phyloP scores from a whole-genome alignment of 148 eudicot genomes.

The Vaccinium vitisidaea region DNA sequence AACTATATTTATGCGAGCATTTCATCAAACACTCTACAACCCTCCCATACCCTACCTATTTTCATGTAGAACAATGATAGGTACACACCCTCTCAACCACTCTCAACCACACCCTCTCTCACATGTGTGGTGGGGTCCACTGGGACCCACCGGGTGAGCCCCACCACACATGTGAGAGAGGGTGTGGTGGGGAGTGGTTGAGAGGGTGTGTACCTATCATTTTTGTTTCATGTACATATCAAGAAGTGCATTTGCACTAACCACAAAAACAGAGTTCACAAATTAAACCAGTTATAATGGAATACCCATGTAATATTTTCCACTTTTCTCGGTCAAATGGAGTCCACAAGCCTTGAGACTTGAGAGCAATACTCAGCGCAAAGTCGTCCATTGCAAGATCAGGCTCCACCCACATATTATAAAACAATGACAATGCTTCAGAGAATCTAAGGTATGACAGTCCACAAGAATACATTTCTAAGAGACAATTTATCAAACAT shows the following conservation, averaged over 20 bases:
- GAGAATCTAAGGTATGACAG: slow-evolving; percentile 41
- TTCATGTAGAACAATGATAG: too few relatives aligned
- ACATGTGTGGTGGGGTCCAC: too few relatives aligned
- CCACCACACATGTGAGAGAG: too few relatives aligned
- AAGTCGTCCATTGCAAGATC: not conserved
- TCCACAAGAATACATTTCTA: slow-evolving; percentile 77
- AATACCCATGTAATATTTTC: slow-evolving; percentile 57
- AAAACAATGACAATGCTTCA: slow-evolving; percentile 36
- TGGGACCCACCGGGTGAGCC: too few relatives aligned
- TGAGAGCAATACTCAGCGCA: slow-evolving; percentile 35
- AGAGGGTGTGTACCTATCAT: too few relatives aligned
- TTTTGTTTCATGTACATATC: slow-evolving; percentile 90
- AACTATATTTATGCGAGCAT: slow-evolving; percentile 75
- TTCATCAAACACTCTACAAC: slow-evolving; percentile 70
- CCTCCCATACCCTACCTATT: slow-evolving; percentile 46
- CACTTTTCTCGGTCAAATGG: slow-evolving; percentile 29
- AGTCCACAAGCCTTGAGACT: slow-evolving; percentile 80
- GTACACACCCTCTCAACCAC: too few relatives aligned
- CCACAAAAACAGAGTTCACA: slow-evolving; percentile 71
- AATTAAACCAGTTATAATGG: slow-evolving; percentile 49
- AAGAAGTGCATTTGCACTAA: slow-evolving; percentile 76
- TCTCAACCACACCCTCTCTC: too few relatives aligned
- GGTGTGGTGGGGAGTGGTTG: too few relatives aligned
- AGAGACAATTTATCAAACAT: slow-evolving; percentile 31
- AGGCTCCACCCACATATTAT: not conserved